These are phyloP conservation scores for Leishmania braziliensis DNA, from an alignment of 208 protist species.

Conservation along the genomic window DNA sequence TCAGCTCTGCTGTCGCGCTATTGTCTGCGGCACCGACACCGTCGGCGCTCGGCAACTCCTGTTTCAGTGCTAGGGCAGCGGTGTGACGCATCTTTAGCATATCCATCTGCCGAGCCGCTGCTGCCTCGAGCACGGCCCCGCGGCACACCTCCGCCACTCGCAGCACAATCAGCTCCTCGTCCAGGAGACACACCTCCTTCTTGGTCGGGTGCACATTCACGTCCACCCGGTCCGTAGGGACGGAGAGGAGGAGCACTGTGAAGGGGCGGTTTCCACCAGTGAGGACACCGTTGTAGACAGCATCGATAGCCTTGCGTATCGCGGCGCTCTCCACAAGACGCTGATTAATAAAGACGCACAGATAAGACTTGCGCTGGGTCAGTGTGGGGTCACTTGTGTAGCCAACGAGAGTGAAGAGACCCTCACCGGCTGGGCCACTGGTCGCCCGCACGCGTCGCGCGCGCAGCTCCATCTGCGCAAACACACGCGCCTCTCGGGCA, in stretches of 20 bases:
- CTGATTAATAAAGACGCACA: constrained; percentile 90
- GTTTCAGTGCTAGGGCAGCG: constrained; percentile 37
- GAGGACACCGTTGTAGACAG: constrained; percentile 91
- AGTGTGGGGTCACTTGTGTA: constrained; percentile 81
- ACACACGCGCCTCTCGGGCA: constrained; percentile 19
- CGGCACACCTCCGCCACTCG: constrained; percentile 59
- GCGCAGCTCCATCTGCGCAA: constrained; percentile 29
- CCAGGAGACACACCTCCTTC: constrained; percentile 89
- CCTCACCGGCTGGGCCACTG: constrained; percentile 45
- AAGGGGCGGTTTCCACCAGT: constrained; percentile 92
- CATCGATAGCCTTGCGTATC: constrained; percentile 90
- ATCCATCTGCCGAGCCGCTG: constrained; percentile 65
- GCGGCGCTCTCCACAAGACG: constrained; percentile 75
- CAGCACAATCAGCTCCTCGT: constrained; percentile 79
- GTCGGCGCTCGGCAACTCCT: constrained; percentile 14
- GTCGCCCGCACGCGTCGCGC: constrained; percentile 25
- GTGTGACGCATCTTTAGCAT: constrained; percentile 51
- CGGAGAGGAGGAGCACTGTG: constrained; percentile 92
- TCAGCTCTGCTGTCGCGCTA: constrained; percentile 2
- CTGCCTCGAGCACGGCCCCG: constrained; percentile 60
- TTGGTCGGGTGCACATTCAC: constrained; percentile 99
- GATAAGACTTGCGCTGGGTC: constrained; percentile 56
- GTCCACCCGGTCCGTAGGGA: constrained; percentile 94
- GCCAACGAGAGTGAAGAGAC: constrained; percentile 64
- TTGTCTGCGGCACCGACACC: constrained; percentile 4